phyloP scores from a whole-genome alignment of 2,329 filamentous ascomycete genomes.

The Xylaria sp. region DNA sequence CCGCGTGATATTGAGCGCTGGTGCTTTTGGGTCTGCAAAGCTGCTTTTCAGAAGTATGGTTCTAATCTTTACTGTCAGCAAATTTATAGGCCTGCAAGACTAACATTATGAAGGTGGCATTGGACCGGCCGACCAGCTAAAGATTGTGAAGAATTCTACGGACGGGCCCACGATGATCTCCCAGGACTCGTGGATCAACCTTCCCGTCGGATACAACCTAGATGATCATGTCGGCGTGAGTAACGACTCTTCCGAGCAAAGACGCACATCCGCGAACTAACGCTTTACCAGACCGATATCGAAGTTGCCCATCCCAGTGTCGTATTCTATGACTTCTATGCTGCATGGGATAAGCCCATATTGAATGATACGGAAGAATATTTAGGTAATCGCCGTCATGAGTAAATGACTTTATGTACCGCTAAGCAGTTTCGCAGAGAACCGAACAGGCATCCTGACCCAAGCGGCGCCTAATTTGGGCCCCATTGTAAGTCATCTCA shows the following conservation, averaged over 20 bases:
- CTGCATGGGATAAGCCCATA: slow-evolving; percentile 65
- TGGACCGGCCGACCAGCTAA: slow-evolving; percentile 70
- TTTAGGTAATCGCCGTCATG: slow-evolving; percentile 50
- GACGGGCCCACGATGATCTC: slow-evolving; percentile 64
- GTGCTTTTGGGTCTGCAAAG: slow-evolving; percentile 75
- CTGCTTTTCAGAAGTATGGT: slow-evolving; percentile 70
- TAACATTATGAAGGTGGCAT: slow-evolving; percentile 62
- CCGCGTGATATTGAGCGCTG: slow-evolving; percentile 75
- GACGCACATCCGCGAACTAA: slow-evolving; percentile 28
- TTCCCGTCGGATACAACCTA: slow-evolving; percentile 70
- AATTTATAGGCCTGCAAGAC: not conserved
- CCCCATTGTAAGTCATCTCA: slow-evolving; percentile 56
- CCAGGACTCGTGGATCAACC: slow-evolving; percentile 63
- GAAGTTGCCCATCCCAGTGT: slow-evolving; percentile 59
- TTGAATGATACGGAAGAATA: slow-evolving; percentile 57
- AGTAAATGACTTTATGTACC: not conserved
- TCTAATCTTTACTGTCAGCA: not conserved
- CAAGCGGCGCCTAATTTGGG: slow-evolving; percentile 74
- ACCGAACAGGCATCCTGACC: slow-evolving; percentile 66
- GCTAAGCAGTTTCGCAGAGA: slow-evolving; percentile 36
- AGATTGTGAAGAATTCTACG: slow-evolving; percentile 61
- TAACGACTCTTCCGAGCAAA: not conserved
- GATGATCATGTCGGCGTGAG: slow-evolving; percentile 64
- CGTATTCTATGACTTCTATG: slow-evolving; percentile 73
- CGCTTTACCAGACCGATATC: slow-evolving; percentile 54